Conservation (phyloP, 2,329 filamentous ascomycete genomes). For the Fusarium domesticum region DNA sequence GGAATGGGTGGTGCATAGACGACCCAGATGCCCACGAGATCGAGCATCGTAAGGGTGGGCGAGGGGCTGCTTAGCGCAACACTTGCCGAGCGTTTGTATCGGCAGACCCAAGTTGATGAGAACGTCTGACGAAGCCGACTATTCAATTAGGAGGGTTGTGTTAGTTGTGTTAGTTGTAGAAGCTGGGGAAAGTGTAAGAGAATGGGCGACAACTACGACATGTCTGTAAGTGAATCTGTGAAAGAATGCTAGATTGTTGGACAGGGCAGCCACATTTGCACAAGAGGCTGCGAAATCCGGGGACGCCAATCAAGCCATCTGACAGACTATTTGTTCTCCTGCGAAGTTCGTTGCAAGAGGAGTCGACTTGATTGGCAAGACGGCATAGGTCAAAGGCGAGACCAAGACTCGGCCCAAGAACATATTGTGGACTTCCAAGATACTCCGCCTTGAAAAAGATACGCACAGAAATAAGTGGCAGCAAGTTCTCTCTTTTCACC, state of each 20-base stretch:
- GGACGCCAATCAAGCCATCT: conserved; percentile 23
- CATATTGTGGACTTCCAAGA: neutral
- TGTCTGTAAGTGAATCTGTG: no score
- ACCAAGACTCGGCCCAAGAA: neutral
- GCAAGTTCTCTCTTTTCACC: neutral
- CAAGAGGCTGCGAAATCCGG: conserved; percentile 20
- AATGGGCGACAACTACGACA: no score
- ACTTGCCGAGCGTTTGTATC: conserved; percentile 19
- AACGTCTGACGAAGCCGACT: no score
- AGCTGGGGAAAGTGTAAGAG: no score
- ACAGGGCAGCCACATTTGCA: conserved; percentile 19
- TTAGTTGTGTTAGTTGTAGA: no score
- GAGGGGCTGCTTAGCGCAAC: conserved; percentile 17
- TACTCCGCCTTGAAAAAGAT: neutral
- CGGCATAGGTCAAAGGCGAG: neutral
- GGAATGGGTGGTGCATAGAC: conserved; percentile 11
- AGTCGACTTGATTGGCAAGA: neutral
- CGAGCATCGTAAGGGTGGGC: conserved; percentile 17
- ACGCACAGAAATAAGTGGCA: neutral
- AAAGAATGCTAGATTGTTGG: conserved; percentile 22
- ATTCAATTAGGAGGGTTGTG: no score
- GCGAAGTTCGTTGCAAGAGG: neutral
- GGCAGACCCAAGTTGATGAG: neutral
- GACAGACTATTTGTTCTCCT: conserved; percentile 5
- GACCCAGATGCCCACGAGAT: conserved; percentile 20